phyloP scores from a whole-genome alignment of 139 green algal genomes.

The Chlamydomonas urium region DNA sequence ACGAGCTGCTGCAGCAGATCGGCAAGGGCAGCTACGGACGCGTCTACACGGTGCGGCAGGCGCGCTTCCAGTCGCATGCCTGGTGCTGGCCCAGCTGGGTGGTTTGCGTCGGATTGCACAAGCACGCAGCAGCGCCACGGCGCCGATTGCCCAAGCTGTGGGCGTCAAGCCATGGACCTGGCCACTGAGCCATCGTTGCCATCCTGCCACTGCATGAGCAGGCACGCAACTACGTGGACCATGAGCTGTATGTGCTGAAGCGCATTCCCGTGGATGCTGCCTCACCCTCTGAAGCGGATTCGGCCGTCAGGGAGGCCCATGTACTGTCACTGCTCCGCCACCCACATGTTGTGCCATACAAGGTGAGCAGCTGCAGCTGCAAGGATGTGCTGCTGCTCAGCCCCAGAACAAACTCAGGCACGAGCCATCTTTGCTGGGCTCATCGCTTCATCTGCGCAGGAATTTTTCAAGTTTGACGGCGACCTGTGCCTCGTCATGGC shows the following conservation, averaged over 20 bases:
- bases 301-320: conserved; percentile 24
- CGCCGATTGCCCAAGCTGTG: no score
- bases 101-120: not conserved
- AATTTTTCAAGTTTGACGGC: conserved; percentile 45
- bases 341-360: conserved; percentile 31
- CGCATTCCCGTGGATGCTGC: conserved; percentile 32
- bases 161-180: not conserved
- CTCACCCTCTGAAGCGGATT: conserved; percentile 22
- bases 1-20: conserved; percentile 23
- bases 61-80: not conserved
- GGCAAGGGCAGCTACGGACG: conserved; percentile 51
- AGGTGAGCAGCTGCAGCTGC: not conserved
- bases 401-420: not conserved
- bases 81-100: not conserved
- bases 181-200: no score
- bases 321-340: conserved; percentile 32
- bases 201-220: no score
- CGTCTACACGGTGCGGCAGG: conserved; percentile 35
- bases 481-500: conserved; percentile 47
- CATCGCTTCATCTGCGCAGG: conserved; percentile 2
- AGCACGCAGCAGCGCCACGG: no score
- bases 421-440: no score
- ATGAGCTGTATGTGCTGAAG: conserved; percentile 29
- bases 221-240: conserved; percentile 13
- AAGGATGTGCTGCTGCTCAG: not conserved